Evolutionary conservation across 2,329 filamentous ascomycete species (phyloP), one percentile per base, ranked within the genome.

Genomic region (Monilinia fructigena): DNA sequence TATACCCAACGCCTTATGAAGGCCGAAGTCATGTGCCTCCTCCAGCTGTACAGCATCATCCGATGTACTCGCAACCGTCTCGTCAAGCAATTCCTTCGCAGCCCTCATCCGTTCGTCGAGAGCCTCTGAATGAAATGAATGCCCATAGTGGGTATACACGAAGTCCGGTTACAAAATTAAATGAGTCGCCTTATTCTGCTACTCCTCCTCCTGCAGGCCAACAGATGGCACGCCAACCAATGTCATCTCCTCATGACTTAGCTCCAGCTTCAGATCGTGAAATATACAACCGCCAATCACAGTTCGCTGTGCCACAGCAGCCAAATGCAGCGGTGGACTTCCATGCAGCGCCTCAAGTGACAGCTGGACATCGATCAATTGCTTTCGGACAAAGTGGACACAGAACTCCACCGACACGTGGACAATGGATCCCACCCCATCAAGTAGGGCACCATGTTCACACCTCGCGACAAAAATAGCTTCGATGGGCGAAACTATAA

Each of bases 11-110:
- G 14, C 60, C 67, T 20, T 75, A 74, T 60, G 75, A 76, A 26
- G 65, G 45, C 55, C 71, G 72, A 55, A 74, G 79, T 12, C 83
- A 86, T 72, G 77, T 79, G 72, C 40, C 73, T 72, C 47, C 76
- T 72, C 69, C 70, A 71, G 66, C 72, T n/a, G 70, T 76, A 18
- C 76, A 75, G 58, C 77, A 77, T 63, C 76, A 77, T 38, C 75
- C 73, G 26, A 72, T 74, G 66, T 75, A 74, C 62, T 67, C 70
- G 26, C 73, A 74, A 62, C 66, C 70, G 6, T 63, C 71, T 65
- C 74, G 74, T 54, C 74, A 74, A 63, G 65, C 72, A n/a, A 68
- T 72, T 59, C 62, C 60, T 58, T 68, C 73, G 23, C 74, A 75
- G 52, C 69, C 74, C 55, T 58, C 70, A 26, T 53, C 69, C 40